Evolutionary conservation across 2,329 filamentous ascomycete genomes (phyloP), one percentile per base, ranked within the genome.

Genomic region (Fusarium graminum): DNA sequence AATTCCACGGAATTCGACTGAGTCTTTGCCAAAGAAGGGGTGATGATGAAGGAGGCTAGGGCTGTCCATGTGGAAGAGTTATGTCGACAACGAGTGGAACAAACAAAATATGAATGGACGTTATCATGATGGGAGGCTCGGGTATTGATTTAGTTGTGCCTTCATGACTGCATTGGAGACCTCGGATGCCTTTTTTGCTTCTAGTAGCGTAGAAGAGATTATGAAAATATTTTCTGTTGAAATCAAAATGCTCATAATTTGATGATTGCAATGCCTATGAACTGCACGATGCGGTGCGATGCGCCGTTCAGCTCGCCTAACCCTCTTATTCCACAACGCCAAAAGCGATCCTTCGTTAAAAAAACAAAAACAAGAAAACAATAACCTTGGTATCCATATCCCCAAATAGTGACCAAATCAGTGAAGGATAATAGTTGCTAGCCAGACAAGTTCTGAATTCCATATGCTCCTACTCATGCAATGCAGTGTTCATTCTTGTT

Each of bases 171-270:
- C 40, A 39, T 46, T 25, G 25, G 32, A n/a, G 34, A 47, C 45
- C 28, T 52, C 44, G 30, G 42, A 30, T 30, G 44, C 44, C 41
- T 39, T 34, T 13, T 41, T 42, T 46, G 55, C 43, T 59, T 65
- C 19, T 29, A 47, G 46, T n/a, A 68, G 64, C 50, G 38, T 43
- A 38, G 43, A 29, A 19, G 34, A 34, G 17, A 25, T n/a, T 51
- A 51, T 39, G 9, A 16, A 36, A 17, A 16, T 19, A 22, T 25
- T 14, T 40, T 32, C 46, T 46, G 40, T 26, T 57, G 16, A 32
- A 65, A 63, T 58, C 17, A 52, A 66, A 63, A 66, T 58, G 46
- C 39, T 66, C 51, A 57, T 65, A 49, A 52, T 52, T 58, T 41
- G 39, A 66, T 62, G 41, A 47, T 43, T 46, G 46, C 44, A 51